Evolutionary conservation across 1,284 basidiomycete genomes (phyloP), one percentile per base, ranked within the genome.

Genomic region (Boletus sp.): DNA sequence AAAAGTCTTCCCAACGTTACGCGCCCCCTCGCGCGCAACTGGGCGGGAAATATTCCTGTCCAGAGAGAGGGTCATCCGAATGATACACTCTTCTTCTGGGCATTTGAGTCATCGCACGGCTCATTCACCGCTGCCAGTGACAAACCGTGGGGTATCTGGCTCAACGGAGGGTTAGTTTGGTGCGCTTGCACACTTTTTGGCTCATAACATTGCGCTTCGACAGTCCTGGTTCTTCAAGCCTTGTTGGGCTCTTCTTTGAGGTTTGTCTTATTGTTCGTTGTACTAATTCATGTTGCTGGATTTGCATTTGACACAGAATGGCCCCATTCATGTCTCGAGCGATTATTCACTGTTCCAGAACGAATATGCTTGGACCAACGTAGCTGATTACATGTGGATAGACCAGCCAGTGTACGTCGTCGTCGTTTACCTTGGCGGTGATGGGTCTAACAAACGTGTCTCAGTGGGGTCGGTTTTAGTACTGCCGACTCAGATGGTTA

Each of bases 41-140:
- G 72, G 55, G 82, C 85, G 0, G 84, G 84, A 41, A 88, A 84
- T 52, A 72, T 87, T 46, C 74, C 76, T 8, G 82, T 87, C 2
- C 70, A 81, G 52, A 73, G 83, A 26, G 63, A 71, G 10, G 75
- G 72, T 16, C 82, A 85, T 60, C 80, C 81, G 0, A 85, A 87
- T 50, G 70, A 87, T 51, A 85, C 84, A 1, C 35, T 36, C 20
- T 36, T 36, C 20, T 36, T 36, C 10, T 35, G 34, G 34, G 34
- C 34, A 8, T 35, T 35, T 12, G 34, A 35, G 34, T 35, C 19
- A 16, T 35, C 34, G 6, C 4, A 19, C 4, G 19, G 34, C 10
- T 35, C 34, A 20, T 10, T 35, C 19, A 35, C 34, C 9, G 6
- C 34, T 7, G 5, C 14, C 12, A 20, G 34, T 20, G 19, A 35